Evolutionary conservation across 2,329 filamentous ascomycete genomes (phyloP), one percentile per base, ranked within the genome.

Genomic region (Aspergillus puulaauensis): DNA sequence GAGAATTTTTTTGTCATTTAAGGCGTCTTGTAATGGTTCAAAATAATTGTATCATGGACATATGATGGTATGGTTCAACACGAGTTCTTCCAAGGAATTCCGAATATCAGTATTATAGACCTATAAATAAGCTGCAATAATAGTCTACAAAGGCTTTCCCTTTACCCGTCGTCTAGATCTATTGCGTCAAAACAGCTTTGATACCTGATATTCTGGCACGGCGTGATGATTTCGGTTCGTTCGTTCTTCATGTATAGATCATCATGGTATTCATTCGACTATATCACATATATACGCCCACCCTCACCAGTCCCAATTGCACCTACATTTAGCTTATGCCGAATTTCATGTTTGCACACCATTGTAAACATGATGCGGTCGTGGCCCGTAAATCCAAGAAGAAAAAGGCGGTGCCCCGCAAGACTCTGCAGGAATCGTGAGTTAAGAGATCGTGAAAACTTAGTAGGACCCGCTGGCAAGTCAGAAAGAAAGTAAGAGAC

Each of bases 11-110:
- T 54, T 46, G 40, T 52, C 49, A 47, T 52, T 44, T 37, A 21
- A 39, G 49, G 49, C 49, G 49, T 52, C 49, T 44, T 41, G 48
- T 39, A 51, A 17, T 44, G 41, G 40, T 35, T 49, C 23, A 47
- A 24, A 39, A 17, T 49, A 43, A 47, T 31, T 39, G 23, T 27
- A 44, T 56, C 15, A 27, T 52, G 49, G 24, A 52, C 21, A 27
- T 41, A 27, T 17, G 21, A 48, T 35, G 45, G 27, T 15, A 48
- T 21, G 14, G 6, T 48, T 48, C 27, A 48, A 48, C 45, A 35
- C n/a, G 24, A 33, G 9, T 47, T 47, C 24, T 15, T 24, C 19
- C 19, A 19, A 24, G 21, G 24, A 14, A 4, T 11, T 7, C 27
- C 9, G 2, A 31, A 31, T 31, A 31, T 31, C 27, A 31, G 27